A percentile compares a stretch with the other conserved stretches of the same genome.
These are phyloP conservation scores for Verruconis gallopava DNA, from an alignment of 2,329 filamentous ascomycete species.

Conservation along the genomic window DNA sequence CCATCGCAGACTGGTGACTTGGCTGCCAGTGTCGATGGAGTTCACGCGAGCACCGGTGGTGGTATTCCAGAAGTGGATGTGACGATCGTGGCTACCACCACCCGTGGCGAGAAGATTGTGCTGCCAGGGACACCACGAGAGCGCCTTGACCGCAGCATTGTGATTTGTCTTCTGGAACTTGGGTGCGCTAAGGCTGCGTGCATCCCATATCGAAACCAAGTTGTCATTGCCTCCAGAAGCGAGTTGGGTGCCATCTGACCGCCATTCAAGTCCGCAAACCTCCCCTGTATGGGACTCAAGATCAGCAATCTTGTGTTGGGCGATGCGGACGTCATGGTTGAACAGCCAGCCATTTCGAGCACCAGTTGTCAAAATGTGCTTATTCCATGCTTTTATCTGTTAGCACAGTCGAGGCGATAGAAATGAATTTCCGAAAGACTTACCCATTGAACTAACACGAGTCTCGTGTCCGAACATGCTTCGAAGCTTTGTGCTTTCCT, in stretches of 20 bases:
- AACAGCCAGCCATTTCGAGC: constrained; percentile 88
- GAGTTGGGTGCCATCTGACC: constrained; percentile 88
- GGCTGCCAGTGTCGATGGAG: constrained; percentile 96
- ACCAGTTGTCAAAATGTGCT: constrained; percentile 91
- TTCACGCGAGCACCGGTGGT: constrained; percentile 95
- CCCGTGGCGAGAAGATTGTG: constrained; percentile 93
- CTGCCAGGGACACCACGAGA: constrained; percentile 99
- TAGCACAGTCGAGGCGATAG: neutral
- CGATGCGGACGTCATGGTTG: constrained; percentile 97
- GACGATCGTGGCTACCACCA: constrained; percentile 88
- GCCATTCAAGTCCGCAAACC: constrained; percentile 96
- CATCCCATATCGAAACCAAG: constrained; percentile 97
- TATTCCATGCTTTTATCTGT: constrained; percentile 63
- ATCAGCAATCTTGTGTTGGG: constrained; percentile 95
- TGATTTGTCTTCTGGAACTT: constrained; percentile 99
- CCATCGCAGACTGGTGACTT: constrained; percentile 94
- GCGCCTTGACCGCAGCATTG: constrained; percentile 94
- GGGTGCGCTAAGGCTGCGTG: constrained; percentile 78
- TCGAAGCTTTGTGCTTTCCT: constrained; percentile 86
- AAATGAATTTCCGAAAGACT: neutral
- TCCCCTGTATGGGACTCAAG: constrained; percentile 95
- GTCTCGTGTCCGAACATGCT: constrained; percentile 98
- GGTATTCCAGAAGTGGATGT: constrained; percentile 99
- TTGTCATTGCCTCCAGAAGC: constrained; percentile 98
- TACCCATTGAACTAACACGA: constrained; percentile 79